phyloP scores from a whole-genome alignment of 163 green algal species.

The Prototheca cutis region DNA sequence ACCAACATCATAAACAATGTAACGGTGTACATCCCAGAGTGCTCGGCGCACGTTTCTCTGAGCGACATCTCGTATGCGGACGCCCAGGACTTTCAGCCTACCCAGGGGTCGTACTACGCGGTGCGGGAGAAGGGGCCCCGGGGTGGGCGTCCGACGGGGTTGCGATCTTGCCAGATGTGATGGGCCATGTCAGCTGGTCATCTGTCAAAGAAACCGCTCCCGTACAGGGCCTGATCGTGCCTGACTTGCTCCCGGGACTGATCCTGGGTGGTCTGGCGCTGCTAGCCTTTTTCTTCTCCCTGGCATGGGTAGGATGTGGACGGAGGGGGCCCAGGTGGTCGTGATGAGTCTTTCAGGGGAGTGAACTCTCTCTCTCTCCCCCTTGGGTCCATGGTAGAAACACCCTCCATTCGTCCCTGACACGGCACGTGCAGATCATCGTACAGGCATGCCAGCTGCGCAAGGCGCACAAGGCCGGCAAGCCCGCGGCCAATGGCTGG shows the following conservation, averaged over 20 bases:
- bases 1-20: constrained; percentile 1
- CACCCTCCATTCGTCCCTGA: too few relatives aligned
- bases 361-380: too few relatives aligned
- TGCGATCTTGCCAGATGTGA: too few relatives aligned
- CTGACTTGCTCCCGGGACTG: constrained; percentile 1
- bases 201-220: too few relatives aligned
- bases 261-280: constrained; percentile 5
- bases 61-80: neutral
- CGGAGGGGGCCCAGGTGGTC: too few relatives aligned
- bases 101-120: neutral
- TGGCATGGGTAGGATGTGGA: constrained; percentile 1
- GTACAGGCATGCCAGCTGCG: constrained; percentile 2
- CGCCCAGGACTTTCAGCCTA: neutral
- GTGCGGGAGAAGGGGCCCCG: too few relatives aligned
- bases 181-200: too few relatives aligned
- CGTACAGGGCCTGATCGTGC: too few relatives aligned
- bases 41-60: neutral
- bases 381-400: too few relatives aligned
- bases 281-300: constrained; percentile 3
- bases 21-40: neutral
- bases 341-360: too few relatives aligned
- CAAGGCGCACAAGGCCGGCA: neutral
- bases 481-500: too few relatives aligned
- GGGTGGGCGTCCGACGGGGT: too few relatives aligned
- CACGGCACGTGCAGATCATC: constrained; percentile 4